Evolutionary conservation across 805 yeast genomes (phyloP), one percentile per base, ranked within the genome.

Genomic region (Limtongia smithiae): DNA sequence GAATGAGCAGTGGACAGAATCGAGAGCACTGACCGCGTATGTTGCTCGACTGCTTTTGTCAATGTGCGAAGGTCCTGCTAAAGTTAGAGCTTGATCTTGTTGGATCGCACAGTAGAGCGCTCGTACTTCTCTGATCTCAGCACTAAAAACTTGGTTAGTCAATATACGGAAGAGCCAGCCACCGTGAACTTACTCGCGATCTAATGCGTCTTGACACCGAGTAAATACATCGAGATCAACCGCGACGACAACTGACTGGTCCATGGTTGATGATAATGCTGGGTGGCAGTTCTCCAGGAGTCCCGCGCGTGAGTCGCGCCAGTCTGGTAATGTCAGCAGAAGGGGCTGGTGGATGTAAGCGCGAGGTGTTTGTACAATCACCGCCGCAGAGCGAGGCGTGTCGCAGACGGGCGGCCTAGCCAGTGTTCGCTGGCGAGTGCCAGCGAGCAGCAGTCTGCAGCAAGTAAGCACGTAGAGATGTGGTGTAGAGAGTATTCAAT

Each of bases 181-280:
- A 42, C 14, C 6, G 9, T 2, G 8, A 17, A 25, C 51, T 35
- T 25, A 47, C 51, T 47, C 51, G 7, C 33, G 48, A 24, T 47
- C 51, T 12, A 47, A 37, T 20, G 21, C 30, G 14, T 34, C 40
- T 36, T 47, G 51, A 15, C 51, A 47, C 33, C 31, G 18, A 14
- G 35, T 31, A 18, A 47, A 47, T n/a, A 47, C 37, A 11, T 32
- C 44, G 12, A 37, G 32, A 24, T 37, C 41, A 17, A 37, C 28
- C 7, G 32, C 15, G n/a, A n/a, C n/a, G 32, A 25, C 6, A 25
- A 9, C 9, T 9, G 9, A 7, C 9, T 25, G 9, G 9, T 6
- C 28, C 28, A 25, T 25, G 28, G 28, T 25, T 25, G 9, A 7
- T 9, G 9, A 25, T 25, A 9, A 25, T 7, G 28, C 28, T 25